Conservation (phyloP, 257 asterid species). For the Handroanthus guayacan region DNA sequence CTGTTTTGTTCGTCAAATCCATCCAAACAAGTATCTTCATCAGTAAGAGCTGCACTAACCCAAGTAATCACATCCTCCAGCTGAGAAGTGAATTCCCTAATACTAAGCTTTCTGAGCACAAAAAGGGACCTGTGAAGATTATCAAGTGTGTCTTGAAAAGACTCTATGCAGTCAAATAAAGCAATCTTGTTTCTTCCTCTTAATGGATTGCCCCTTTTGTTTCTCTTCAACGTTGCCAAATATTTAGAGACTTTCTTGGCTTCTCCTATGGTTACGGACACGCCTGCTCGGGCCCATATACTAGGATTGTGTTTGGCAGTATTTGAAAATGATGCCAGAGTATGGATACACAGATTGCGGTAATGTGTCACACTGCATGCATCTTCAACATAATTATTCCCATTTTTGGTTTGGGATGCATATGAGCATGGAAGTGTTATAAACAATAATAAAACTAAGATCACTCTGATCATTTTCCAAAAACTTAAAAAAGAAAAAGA, state of each 20-base stretch:
- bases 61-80: constrained; percentile 71
- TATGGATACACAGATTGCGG: constrained; percentile 54
- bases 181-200: constrained; percentile 47
- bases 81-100: constrained; percentile 47
- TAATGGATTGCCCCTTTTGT: not conserved
- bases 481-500: no score
- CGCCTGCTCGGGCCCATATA: constrained; percentile 78
- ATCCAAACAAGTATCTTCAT: constrained; percentile 74
- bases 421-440: not conserved
- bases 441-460: constrained; percentile 1
- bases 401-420: constrained; percentile 18
- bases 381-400: constrained; percentile 45
- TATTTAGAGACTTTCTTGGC: constrained; percentile 48
- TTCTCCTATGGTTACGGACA: constrained; percentile 68
- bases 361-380: constrained; percentile 75
- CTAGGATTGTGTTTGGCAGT: constrained; percentile 55
- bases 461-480: not conserved
- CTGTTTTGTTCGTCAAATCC: constrained; percentile 50
- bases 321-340: constrained; percentile 59
- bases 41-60: constrained; percentile 77
- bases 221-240: constrained; percentile 35
- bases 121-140: constrained; percentile 62
- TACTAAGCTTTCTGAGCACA: constrained; percentile 55
- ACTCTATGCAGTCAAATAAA: constrained; percentile 59
- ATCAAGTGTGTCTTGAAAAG: constrained; percentile 60